Evolutionary conservation across 768 basidiomycete genomes (phyloP), one percentile per base, ranked within the genome.

Genomic region (Suillus plorans): DNA sequence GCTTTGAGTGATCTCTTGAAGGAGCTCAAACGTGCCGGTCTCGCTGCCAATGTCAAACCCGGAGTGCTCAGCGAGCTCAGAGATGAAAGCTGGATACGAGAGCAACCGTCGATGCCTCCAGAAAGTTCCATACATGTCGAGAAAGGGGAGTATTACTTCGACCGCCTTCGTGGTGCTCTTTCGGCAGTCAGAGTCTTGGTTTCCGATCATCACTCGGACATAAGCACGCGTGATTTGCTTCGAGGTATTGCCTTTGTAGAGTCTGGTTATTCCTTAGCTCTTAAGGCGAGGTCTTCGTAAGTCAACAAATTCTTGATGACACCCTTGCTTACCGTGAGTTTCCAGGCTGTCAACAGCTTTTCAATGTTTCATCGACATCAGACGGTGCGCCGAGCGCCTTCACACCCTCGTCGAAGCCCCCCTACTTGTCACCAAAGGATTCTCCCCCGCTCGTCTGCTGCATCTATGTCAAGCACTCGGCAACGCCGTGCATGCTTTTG

Each of bases 1-100:
- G 95, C 95, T 0, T 94, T 90, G 86, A 89, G 90, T 34, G 95
- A 99, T 72, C 80, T 97, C 22, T 80, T 97, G 67, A 97, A 95
- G 76, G 94, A 95, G 71, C 79, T 97, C 61, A 92, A 92, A 73
- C 83, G 85, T 2, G 80, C 85, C 22, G 97, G 97, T 22, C 82
- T 98, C 61, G 80, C 93, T 0, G 76, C 81, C 47, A 90, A 85
- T 61, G 77, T 93, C 60, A 91, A 89, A 71, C 85, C 92, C 1
- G 90, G 91, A 28, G 73, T 89, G 31, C 81, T 94, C 4, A 79
- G 77, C 25, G 84, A 80, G 45, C 85, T 90, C 64, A 71, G 74
- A 28, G 84, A 86, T 65, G 76, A 79, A 37, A 79, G 79, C 20
- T 91, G 89, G 89, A 78, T 94, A 39, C 79, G 87, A 65, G 86